These are phyloP conservation scores for Usnea hakonensis DNA, from an alignment of 495 filamentous ascomycete genomes.

Conservation along the genomic window DNA sequence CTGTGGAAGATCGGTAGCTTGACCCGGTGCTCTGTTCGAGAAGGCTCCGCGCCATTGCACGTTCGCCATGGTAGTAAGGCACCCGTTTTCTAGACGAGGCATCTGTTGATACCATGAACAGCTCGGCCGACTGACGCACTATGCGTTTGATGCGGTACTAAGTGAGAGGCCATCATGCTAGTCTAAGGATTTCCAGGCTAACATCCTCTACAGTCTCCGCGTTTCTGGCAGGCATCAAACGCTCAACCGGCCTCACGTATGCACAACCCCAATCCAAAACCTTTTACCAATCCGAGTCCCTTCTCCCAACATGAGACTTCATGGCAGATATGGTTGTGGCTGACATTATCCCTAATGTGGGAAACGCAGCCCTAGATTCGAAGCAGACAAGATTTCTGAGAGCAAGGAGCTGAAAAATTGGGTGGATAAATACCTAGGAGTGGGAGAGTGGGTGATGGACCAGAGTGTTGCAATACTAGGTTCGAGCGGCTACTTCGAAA, in stretches of 20 bases:
- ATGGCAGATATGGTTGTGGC: slow-evolving; percentile 25
- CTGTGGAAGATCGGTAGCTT: no score
- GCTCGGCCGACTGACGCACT: slow-evolving; percentile 89
- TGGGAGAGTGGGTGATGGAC: slow-evolving; percentile 98
- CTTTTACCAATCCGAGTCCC: slow-evolving; percentile 12
- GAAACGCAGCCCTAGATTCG: slow-evolving; percentile 68
- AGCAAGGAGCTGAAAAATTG: slow-evolving; percentile 80
- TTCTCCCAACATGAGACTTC: slow-evolving; percentile 14
- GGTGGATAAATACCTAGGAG: slow-evolving; percentile 89
- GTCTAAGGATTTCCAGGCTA: neutral
- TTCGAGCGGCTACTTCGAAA: slow-evolving; percentile 80
- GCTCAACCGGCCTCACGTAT: slow-evolving; percentile 95
- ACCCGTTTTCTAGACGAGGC: neutral
- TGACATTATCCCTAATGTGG: slow-evolving; percentile 33
- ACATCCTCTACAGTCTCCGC: slow-evolving; percentile 61
- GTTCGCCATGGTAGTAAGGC: slow-evolving; percentile 24
- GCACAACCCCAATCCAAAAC: slow-evolving; percentile 18
- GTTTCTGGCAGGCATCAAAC: slow-evolving; percentile 91
- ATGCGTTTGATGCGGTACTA: slow-evolving; percentile 92
- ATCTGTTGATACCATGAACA: slow-evolving; percentile 35
- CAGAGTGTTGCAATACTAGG: slow-evolving; percentile 87
- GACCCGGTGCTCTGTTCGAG: neutral
- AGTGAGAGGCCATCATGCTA: slow-evolving; percentile 43
- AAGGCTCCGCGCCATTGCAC: neutral
- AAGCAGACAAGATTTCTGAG: slow-evolving; percentile 76